Base-by-base conservation (phyloP, 2,329 filamentous ascomycete species). In the Fulvia fulva region DNA sequence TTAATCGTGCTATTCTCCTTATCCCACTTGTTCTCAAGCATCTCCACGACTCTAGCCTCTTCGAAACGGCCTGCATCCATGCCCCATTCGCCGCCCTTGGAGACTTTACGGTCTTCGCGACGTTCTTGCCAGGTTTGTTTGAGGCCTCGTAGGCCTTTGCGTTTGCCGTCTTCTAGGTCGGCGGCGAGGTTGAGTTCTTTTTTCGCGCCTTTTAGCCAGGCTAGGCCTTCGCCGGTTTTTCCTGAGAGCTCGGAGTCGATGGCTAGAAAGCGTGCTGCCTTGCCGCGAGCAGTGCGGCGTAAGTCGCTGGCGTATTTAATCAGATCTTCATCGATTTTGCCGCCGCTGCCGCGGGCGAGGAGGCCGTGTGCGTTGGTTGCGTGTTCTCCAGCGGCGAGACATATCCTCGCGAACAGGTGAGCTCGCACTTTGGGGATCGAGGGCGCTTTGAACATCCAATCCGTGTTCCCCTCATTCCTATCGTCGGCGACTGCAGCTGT, bases 361-460 rank as follows among this genome's bases (percentile, higher is more conserved):
- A 81, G 78, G 0, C 81, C 81, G 37, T 76, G 74, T 1, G 91
- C 90, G 70, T 88, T 87, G 25, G 87, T 84, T 1, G 92, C 91
- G 73, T 97, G 92, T 65, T 97, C 92, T 0, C 89, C 87, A 0
- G 92, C 90, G 0, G 91, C 90, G 11, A 97, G 81, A 71, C 91
- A 97, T 7, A 97, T 79, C 0, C 93, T 82, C 1, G 91, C 91
- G 70, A 95, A 95, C 1, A 99, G 80, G 68, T 95, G 87, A 8
- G 91, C 91, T 49, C 93, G 86, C 19, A 96, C 91, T 70, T 93
- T 92, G 28, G 91, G 89, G 51, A 97, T 90, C 52, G 91, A 86
- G 0, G 93, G 91, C 0, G 91, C 84, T 68, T 89, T 90, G 73
- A 94, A 95, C 91, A 97, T 97, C 93, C 93, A 99, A 65, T 97